phyloP scores from a whole-genome alignment of 108 stramenopile species.

The Nannochloropsis oceanica region DNA sequence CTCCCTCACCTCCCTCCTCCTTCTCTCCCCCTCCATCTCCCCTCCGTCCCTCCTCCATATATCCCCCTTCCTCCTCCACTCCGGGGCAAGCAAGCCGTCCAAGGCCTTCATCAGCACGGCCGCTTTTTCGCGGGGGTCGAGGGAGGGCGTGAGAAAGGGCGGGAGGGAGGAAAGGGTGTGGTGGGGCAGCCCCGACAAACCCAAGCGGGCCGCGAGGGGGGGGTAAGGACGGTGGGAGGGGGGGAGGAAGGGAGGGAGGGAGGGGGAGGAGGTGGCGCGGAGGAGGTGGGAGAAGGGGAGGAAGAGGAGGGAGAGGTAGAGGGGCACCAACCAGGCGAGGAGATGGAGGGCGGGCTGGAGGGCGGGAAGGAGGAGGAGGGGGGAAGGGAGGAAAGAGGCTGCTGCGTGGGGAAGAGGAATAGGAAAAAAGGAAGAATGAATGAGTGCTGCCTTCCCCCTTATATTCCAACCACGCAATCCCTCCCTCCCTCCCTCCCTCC shows the following conservation, averaged over 20 bases:
- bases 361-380: too few species aligned
- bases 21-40: not conserved
- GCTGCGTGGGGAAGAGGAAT: not conserved
- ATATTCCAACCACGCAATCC: not conserved
- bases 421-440: not conserved
- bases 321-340: not conserved
- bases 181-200: not conserved
- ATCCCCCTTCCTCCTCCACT: not conserved
- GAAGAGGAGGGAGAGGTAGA: not conserved
- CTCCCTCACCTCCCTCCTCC: not conserved
- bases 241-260: not conserved
- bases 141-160: not conserved
- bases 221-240: not conserved
- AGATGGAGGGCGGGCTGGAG: not conserved
- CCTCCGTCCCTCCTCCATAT: not conserved
- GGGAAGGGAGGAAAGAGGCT: too few species aligned
- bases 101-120: not conserved
- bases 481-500: not conserved
- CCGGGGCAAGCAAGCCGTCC: not conserved
- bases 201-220: not conserved
- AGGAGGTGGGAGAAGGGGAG: not conserved
- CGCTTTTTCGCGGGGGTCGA: not conserved
- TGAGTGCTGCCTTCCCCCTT: not conserved
- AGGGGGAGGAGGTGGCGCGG: not conserved
- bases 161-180: not conserved